Base-by-base conservation (phyloP, 2,329 filamentous ascomycete species). In the Helotiales sp. region DNA sequence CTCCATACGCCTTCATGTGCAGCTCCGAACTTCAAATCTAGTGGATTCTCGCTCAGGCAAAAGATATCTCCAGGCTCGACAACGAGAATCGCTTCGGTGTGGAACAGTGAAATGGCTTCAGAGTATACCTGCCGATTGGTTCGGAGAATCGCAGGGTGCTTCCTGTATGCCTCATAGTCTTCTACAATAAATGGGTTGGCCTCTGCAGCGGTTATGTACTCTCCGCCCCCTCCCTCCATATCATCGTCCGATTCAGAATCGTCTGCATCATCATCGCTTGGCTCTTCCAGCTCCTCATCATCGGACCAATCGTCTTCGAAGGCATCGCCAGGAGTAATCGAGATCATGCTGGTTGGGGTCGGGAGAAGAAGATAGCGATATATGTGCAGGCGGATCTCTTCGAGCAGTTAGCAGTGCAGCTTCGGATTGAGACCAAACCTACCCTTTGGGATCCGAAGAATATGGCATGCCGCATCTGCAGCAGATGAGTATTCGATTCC, bases 41-140 rank as follows among this genome's bases (percentile, higher is more conserved):
- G 22, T 7, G 45, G 45, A 6, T 62, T 63, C 3, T 63, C 32
- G 13, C 47, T 17, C 54, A 71, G 43, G 55, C 55, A 70, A 20
- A 72, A 66, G 8, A 72, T 60, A 24, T 71, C 71, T n/a, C 65
- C 67, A 8, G 67, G 60, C 13, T 60, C 34, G 11, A 72, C 26
- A 30, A 66, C 47, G 1, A 70, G 22, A 2, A 63, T 68, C 10
- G 58, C 63, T 49, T 72, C 69, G 2, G 37, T 59, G 26, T 66
- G 67, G 10, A 72, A 45, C 40, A 72, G 7, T 2, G 49, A 24
- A 5, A 65, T 63, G 10, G 69, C 71, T 43, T 72, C 71, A 8
- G 43, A 30, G 26, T 71, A 64, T 37, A 72, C 70, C 49, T 69
- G 64, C 28, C 52, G 58, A 32, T 67, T 71, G 8, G 55, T 40